Percentiles rank a stretch among this genome's conserved stretches.
These are phyloP conservation scores for Kalmanozyma brasiliensis DNA, from an alignment of 1,284 basidiomycete genomes.

Conservation along the genomic window DNA sequence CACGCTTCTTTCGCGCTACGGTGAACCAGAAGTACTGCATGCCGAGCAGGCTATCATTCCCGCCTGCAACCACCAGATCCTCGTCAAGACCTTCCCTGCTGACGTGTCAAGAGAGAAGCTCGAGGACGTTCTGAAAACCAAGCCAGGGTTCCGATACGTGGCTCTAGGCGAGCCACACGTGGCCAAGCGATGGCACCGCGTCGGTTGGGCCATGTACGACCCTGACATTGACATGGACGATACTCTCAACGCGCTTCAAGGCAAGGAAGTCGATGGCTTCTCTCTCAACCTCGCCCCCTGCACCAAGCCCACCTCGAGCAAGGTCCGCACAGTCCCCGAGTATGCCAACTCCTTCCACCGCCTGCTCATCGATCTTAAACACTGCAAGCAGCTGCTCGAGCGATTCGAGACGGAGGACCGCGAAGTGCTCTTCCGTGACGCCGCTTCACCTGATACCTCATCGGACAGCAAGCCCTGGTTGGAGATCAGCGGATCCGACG, in stretches of 20 bases:
- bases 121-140: constrained; percentile 48
- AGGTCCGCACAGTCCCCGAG: constrained; percentile 56
- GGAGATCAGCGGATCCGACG: constrained; percentile 34
- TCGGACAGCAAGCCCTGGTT: constrained; percentile 34
- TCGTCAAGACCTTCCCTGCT: constrained; percentile 56
- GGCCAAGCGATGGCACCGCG: constrained; percentile 53
- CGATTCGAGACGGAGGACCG: constrained; percentile 55
- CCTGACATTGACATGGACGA: constrained; percentile 49
- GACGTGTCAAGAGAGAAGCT: constrained; percentile 48
- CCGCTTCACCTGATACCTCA: constrained; percentile 9
- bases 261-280: constrained; percentile 47
- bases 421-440: constrained; percentile 35
- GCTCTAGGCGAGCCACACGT: constrained; percentile 62
- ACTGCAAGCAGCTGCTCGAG: constrained; percentile 51
- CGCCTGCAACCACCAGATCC: constrained; percentile 52
- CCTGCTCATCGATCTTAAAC: constrained; percentile 50
- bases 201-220: constrained; percentile 63
- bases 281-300: constrained; percentile 55
- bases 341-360: constrained; percentile 54
- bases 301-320: constrained; percentile 54
- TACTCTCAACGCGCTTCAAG: constrained; percentile 50
- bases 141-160: constrained; percentile 58
- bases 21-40: constrained; percentile 31
- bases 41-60: constrained; percentile 52
- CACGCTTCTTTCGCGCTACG: constrained; percentile 43